Evolutionary conservation across 805 yeast genomes (phyloP), one percentile per base, ranked within the genome.

Genomic region (Grigorovia humatica): DNA sequence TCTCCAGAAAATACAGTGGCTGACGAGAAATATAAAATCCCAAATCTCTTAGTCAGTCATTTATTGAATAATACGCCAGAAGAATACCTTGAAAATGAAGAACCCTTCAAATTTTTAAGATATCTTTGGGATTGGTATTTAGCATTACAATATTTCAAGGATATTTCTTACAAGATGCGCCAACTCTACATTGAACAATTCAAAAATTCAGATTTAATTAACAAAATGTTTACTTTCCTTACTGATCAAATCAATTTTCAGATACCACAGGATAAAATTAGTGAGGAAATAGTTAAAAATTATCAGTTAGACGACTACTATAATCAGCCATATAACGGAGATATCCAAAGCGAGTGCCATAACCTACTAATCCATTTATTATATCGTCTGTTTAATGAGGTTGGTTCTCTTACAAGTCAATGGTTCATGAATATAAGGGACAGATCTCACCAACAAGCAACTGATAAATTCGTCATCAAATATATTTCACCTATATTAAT

Each of bases 381-480:
- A 52, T 64, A 61, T 50, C 54, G 56, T 43, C 47, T 65, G 23
- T 66, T 65, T 49, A 58, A 59, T 27, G 59, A 59, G 45, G 62
- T 67, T 44, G 70, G 70, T 17, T 62, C 69, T 8, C 49, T 61
- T 8, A 58, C 67, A 1, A 61, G 63, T 47, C 66, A 67, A 13
- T 90, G 96, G 96, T 89, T 75, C 69, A 72, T 78, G 50, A 79
- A 78, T 17, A 73, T 88, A 38, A 77, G 88, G 56, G 85, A 85
- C 61, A 77, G 81, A 52, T 84, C 83, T 46, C 67, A 79, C 54
- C 85, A 83, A 58, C 62, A 71, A 7, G 71, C 73, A 42, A 73
- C 87, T 46, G 91, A 85, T 52, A 76, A 71, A 48, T 83, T 85
- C 57, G 78, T 90, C 1, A 70, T 74, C 30, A 74, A 72, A 42